A percentile compares a stretch with the other conserved stretches of the same genome.
These are phyloP conservation scores for Xylaria sp. DNA, from an alignment of 2,329 filamentous ascomycete genomes.

Conservation along the genomic window DNA sequence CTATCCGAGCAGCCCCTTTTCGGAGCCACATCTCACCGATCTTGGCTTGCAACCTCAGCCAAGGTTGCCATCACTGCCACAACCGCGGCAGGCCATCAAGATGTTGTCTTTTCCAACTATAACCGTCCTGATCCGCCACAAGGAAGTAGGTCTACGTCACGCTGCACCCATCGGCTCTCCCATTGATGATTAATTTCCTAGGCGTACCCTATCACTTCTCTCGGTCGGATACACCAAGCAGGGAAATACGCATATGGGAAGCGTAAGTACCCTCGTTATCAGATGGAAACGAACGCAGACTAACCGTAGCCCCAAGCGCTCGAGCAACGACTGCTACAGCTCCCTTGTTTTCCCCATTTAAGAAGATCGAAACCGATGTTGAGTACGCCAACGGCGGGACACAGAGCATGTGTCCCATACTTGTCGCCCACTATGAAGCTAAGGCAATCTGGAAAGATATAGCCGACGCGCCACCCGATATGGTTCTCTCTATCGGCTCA, in stretches of 20 bases:
- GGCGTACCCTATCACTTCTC: conserved; percentile 39
- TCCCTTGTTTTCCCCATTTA: conserved; percentile 41
- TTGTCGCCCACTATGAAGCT: conserved; percentile 38
- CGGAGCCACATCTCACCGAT: conserved; percentile 36
- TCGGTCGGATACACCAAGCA: conserved; percentile 37
- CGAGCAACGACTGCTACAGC: conserved; percentile 40
- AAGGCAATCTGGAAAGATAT: conserved; percentile 40
- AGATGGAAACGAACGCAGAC: not conserved
- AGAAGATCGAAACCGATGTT: conserved; percentile 35
- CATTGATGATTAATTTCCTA: conserved; percentile 20
- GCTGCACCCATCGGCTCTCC: not conserved
- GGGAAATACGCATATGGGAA: conserved; percentile 42
- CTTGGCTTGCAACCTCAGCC: conserved; percentile 32
- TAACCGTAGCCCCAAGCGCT: conserved; percentile 30
- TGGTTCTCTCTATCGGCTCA: conserved; percentile 41
- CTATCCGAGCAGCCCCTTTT: conserved; percentile 42
- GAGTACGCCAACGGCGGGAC: conserved; percentile 36
- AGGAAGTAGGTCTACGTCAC: conserved; percentile 27
- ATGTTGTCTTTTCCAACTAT: conserved; percentile 43
- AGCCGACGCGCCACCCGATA: conserved; percentile 34
- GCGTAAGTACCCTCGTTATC: conserved; percentile 35
- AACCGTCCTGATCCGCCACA: conserved; percentile 38
- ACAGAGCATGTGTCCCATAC: conserved; percentile 36
- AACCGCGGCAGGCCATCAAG: conserved; percentile 31
- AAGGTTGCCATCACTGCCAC: conserved; percentile 41